Evolutionary conservation across 2,329 filamentous ascomycete genomes (phyloP), one percentile per base, ranked within the genome.

Genomic region (Drechslerella dactyloides): DNA sequence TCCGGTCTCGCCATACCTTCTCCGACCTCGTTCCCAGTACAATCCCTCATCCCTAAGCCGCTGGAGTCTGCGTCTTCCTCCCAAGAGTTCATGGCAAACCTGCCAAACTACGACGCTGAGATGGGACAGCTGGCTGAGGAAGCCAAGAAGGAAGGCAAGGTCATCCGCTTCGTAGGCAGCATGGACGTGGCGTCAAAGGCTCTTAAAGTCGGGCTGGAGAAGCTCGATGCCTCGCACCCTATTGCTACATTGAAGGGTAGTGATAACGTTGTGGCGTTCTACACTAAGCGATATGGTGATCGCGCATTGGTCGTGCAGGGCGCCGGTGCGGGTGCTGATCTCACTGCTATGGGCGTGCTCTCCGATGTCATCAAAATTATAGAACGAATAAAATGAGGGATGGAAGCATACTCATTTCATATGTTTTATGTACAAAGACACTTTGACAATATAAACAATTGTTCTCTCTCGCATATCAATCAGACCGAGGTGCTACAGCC

Each of bases 241-340:
- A 97, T 99, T 81, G 94, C 94, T 13, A 89, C 90, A 53, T 84
- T 99, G 66, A 96, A 96, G 85, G 94, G 94, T 37, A 97, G 93
- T 80, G 94, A 97, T 80, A 99, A 99, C 83, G 96, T 99, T 79
- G 96, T 99, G 79, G 96, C 89, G 83, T 97, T 99, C 84, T 96
- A 97, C 82, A 99, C 94, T 4, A 90, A 96, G 84, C 86, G 94
- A 77, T 99, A 99, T 79, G 92, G 92, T 68, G 85, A 84, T 78
- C 96, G 93, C 81, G 93, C 94, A 48, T 83, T 99, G 74, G 96
- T 97, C 78, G 87, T 99, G 74, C 93, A 97, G 82, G 94, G 94
- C 69, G 92, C 91, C 37, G 94, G 82, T 73, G 94, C 94, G 24
- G 94, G 94, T 76, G 93, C 90, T 74, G 93, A 97, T 50, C 92